Conservation (phyloP, 139 green algal species). For the Chlorella sp. region DNA sequence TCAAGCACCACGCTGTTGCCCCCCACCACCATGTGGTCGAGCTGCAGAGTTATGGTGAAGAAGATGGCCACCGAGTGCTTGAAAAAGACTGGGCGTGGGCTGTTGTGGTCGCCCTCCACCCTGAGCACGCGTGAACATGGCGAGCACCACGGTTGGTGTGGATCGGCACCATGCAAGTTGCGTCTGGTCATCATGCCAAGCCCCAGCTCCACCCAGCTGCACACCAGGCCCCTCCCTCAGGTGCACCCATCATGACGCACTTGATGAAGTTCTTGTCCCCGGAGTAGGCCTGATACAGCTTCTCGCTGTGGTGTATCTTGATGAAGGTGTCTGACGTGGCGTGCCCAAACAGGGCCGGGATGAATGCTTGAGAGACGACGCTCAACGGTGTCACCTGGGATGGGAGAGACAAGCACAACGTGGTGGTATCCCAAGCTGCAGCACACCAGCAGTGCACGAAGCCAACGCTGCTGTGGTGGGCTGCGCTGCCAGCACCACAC, state of each 20-base stretch:
- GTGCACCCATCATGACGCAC: no score
- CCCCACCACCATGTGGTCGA: neutral
- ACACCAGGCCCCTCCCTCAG: no score
- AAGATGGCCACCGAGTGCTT: constrained; percentile 80
- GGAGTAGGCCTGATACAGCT: constrained; percentile 58
- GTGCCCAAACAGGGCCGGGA: constrained; percentile 91
- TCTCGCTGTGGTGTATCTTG: constrained; percentile 53
- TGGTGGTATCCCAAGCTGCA: no score
- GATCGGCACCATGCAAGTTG: no score
- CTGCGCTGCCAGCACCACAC: no score
- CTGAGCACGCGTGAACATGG: constrained; percentile 15
- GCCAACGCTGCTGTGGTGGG: no score
- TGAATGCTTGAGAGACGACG: constrained; percentile 58
- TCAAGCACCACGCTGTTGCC: neutral
- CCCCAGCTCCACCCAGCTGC: no score
- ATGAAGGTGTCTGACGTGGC: constrained; percentile 80
- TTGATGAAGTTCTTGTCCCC: constrained; percentile 84
- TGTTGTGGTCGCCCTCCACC: constrained; percentile 97
- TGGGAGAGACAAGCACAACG: no score
- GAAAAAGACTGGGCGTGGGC: constrained; percentile 71
- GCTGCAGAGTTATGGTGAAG: constrained; percentile 71
- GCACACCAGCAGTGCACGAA: no score
- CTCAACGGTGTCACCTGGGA: constrained; percentile 35
- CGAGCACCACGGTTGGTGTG: no score
- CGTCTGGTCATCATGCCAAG: no score